A percentile compares a stretch with the other conserved stretches of the same genome.
phyloP scores from a whole-genome alignment of 345 rosid genomes.

The Syzygium jambos region DNA sequence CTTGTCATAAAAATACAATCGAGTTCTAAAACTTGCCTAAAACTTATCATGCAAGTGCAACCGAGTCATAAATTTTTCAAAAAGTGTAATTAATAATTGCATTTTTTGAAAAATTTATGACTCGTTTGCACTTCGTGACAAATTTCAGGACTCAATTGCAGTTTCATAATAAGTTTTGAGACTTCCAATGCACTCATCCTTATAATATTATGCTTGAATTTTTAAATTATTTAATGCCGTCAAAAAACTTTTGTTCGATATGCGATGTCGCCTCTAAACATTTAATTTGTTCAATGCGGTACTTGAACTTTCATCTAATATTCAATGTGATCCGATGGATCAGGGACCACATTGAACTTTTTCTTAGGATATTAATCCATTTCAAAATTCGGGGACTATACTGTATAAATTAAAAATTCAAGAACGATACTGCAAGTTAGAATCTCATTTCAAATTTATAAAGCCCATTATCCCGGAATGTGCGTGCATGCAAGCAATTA shows the following conservation, averaged over 20 bases:
- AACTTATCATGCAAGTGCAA: too few relatives aligned
- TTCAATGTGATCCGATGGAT: fast-evolving
- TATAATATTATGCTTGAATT: fast-evolving
- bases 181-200: too few relatives aligned
- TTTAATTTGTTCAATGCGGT: background rate
- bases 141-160: too few relatives aligned
- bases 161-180: too few relatives aligned
- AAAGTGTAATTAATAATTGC: too few relatives aligned
- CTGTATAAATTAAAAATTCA: background rate
- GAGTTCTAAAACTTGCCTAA: too few relatives aligned
- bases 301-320: fast-evolving
- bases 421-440: background rate
- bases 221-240: fast-evolving
- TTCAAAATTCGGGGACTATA: background rate
- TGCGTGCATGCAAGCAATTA: background rate
- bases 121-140: too few relatives aligned
- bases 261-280: fast-evolving
- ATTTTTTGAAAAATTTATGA: too few relatives aligned
- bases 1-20: too few relatives aligned
- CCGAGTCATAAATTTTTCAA: too few relatives aligned
- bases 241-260: fast-evolving
- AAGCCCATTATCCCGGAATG: background rate
- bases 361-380: background rate
- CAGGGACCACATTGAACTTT: background rate
- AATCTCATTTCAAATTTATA: background rate